Evolutionary conservation across 2,329 filamentous ascomycete species (phyloP).

Genomic region (Dothideomycetes sp.): DNA sequence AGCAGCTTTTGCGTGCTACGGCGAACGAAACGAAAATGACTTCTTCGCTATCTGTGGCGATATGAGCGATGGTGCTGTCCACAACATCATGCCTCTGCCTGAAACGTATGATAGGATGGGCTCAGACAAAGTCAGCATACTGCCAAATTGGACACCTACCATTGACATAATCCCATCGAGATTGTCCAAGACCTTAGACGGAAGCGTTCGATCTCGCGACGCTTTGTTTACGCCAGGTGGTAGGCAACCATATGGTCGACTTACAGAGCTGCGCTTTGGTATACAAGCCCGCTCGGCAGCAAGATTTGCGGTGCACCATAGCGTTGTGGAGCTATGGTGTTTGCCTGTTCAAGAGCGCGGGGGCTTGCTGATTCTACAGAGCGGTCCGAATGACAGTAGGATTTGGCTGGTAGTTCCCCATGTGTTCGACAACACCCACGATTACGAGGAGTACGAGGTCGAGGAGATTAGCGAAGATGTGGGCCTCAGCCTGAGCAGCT

Average conservation of each 20-base stretch:
- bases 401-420: constrained; percentile 1
- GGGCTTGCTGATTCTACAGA: constrained; percentile 25
- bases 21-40: constrained; percentile 39
- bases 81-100: too few relatives aligned
- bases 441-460: constrained; percentile 10
- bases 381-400: constrained; percentile 17
- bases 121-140: constrained; percentile 44
- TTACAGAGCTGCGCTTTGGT: constrained; percentile 33
- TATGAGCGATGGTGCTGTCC: constrained; percentile 2
- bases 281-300: constrained; percentile 24
- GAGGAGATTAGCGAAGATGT: constrained; percentile 8
- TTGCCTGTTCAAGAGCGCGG: constrained; percentile 17
- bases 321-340: background rate
- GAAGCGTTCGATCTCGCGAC: constrained; percentile 11
- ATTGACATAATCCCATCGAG: constrained; percentile 30
- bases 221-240: constrained; percentile 30
- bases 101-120: too few relatives aligned
- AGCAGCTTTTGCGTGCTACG: constrained; percentile 63
- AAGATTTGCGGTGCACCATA: constrained; percentile 6
- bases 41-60: constrained; percentile 1
- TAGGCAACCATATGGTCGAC: constrained; percentile 29
- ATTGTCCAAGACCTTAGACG: background rate
- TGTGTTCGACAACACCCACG: constrained; percentile 12
- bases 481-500: constrained; percentile 1
- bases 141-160: constrained; percentile 48